These are phyloP conservation scores for Scheffersomyces segobiensis DNA, from an alignment of 1,139 yeast genomes.

Conservation along the genomic window DNA sequence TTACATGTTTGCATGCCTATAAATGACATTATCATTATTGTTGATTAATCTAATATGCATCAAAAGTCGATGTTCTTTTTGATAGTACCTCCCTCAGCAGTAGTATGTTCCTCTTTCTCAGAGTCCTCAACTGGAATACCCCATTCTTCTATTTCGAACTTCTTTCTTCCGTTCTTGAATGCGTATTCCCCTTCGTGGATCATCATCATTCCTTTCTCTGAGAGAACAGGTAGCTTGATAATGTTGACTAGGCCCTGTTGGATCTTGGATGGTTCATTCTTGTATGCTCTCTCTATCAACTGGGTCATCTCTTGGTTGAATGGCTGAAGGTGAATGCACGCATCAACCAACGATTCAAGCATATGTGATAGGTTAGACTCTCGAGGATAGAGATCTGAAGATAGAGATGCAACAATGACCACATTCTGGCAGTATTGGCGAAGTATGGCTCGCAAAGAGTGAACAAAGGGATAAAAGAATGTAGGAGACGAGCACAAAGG, in stretches of 20 bases:
- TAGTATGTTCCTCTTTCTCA: slow-evolving; percentile 39
- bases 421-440: slow-evolving; percentile 49
- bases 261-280: slow-evolving; percentile 69
- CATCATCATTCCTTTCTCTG: slow-evolving; percentile 81
- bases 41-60: background rate
- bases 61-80: slow-evolving; percentile 37
- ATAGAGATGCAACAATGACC: slow-evolving; percentile 53
- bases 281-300: slow-evolving; percentile 65
- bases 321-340: slow-evolving; percentile 76
- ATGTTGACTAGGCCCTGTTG: slow-evolving; percentile 88
- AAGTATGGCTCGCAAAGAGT: slow-evolving; percentile 56
- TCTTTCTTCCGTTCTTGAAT: slow-evolving; percentile 79
- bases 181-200: slow-evolving; percentile 76
- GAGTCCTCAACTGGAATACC: slow-evolving; percentile 91
- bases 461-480: slow-evolving; percentile 61
- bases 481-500: slow-evolving; percentile 51
- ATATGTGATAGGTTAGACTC: slow-evolving; percentile 47
- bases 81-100: slow-evolving; percentile 27
- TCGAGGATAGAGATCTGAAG: slow-evolving; percentile 70
- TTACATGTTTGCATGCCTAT: background rate
- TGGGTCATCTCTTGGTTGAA: slow-evolving; percentile 74
- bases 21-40: background rate
- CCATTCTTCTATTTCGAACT: slow-evolving; percentile 88
- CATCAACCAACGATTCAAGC: slow-evolving; percentile 65
- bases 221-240: slow-evolving; percentile 66